These are phyloP conservation scores for Pseudopyricularia cyperi DNA, from an alignment of 2,329 filamentous ascomycete genomes.

Conservation along the genomic window DNA sequence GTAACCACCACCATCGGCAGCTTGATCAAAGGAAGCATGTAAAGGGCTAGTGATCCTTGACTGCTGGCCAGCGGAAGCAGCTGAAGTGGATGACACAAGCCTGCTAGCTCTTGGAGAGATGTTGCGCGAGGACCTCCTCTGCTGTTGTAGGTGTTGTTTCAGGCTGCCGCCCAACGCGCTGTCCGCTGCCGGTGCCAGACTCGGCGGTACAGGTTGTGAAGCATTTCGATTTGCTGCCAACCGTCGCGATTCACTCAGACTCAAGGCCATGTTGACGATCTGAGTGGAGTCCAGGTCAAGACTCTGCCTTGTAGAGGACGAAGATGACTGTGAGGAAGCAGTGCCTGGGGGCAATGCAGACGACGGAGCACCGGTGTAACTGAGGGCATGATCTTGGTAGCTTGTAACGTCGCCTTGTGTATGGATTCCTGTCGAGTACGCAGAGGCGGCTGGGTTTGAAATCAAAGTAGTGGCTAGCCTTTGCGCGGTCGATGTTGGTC, in stretches of 20 bases:
- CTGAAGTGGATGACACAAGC: background rate
- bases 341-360: background rate
- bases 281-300: conserved; percentile 69
- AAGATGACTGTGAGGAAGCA: background rate
- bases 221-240: conserved; percentile 46
- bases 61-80: conserved; percentile 10
- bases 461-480: background rate
- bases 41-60: conserved; percentile 24
- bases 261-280: conserved; percentile 87
- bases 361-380: background rate
- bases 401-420: background rate
- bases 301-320: background rate
- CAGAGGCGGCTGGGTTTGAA: background rate
- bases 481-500: background rate
- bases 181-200: conserved; percentile 33
- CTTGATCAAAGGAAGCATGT: conserved; percentile 24
- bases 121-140: conserved; percentile 48
- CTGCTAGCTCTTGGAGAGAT: conserved; percentile 36
- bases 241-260: conserved; percentile 68
- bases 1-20: conserved; percentile 29
- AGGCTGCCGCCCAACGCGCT: conserved; percentile 44
- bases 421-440: background rate
- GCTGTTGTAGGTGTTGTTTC: conserved; percentile 52
- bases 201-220: conserved; percentile 36
- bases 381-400: background rate